Evolutionary conservation across 2,329 filamentous ascomycete species (phyloP), one percentile per base, ranked within the genome.

Genomic region (Acrocalymma vagum): DNA sequence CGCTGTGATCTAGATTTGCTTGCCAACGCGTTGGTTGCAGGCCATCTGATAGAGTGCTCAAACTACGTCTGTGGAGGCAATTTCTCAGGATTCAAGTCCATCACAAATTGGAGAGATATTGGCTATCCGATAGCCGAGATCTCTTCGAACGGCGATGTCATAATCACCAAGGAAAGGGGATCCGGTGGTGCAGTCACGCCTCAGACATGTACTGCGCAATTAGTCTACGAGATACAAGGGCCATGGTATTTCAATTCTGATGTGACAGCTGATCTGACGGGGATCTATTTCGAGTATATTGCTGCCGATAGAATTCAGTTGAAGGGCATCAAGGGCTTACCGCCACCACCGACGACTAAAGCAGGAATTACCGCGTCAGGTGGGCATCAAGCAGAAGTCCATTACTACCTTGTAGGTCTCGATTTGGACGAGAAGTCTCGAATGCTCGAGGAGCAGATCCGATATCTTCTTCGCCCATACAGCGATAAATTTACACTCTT

Each of bases 31-130:
- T 58, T 81, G 0, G 54, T 82, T 1, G 77, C 77, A 1, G 78
- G 76, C 1, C 78, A 82, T 56, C 55, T 81, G 5, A 79, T 81
- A 26, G 79, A 82, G 51, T 81, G 78, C 51, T 73, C 71, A 0
- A 67, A 74, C 0, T 81, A 81, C 34, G 75, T 74, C 9, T 75
- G 73, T 0, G 78, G 78, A 0, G 75, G 61, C 1, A 80, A 81
- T 48, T 81, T 78, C 40, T 67, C 75, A 0, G 78, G 77, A 2
- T 45, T 78, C 70, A 36, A 64, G 71, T 4, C 63, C 72, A n/a
- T 51, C 51, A 1, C 62, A 72, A 26, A n/a, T n/a, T n/a, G n/a
- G n/a, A 42, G 74, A 22, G 70, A 71, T 26, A 62, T 73, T 3
- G 67, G 70, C 0, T 73, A 72, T 21, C 74, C 72, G 1, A 74